Evolutionary conservation across 164 flowering plant species (phyloP), one percentile per base, ranked within the genome.

Genomic region (Kalanchoe fedtschenkoi): DNA sequence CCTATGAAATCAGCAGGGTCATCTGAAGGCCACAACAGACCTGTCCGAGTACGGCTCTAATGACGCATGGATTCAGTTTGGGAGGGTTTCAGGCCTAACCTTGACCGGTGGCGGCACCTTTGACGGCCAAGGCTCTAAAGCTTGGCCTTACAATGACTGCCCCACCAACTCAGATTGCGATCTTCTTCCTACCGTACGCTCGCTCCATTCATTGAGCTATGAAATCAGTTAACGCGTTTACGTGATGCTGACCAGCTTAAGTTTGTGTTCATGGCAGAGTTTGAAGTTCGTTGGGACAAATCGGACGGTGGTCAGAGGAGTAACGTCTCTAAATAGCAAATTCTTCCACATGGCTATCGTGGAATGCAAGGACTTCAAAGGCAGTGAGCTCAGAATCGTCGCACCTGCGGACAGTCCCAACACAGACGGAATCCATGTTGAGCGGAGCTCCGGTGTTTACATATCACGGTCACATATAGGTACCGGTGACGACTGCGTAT

Each of bases 381-480:
- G 75, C 2, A 76, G 64, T 46, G 55, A 60, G 37, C 62, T 83
- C 65, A 71, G 61, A 32, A 81, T 87, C 54, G 65, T 75, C 0
- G 86, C 89, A 0, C 88, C 88, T 2, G 82, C 13, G 22, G 35
- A 75, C 57, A 84, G 95, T 63, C 90, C 90, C 10, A 84, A 83
- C 78, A 87, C 85, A 2, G 95, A 87, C 57, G 95, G 95, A 19
- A 83, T 87, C 66, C 95, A 87, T 70, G 63, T 84, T 2, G 83
- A 78, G 34, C 68, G 81, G 14, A 69, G 78, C 71, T 64, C 75
- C 0, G 67, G 54, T 37, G 81, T 84, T 19, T 42, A 68, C 29
- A 51, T 84, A 42, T 62, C 76, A 8, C 34, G 59, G 0, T 66
- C 84, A 0, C 61, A 26, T 17, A 83, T 84, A 9, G 79, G 78